Conservation (phyloP, 208 protist species). For the Lotmaria passim region DNA sequence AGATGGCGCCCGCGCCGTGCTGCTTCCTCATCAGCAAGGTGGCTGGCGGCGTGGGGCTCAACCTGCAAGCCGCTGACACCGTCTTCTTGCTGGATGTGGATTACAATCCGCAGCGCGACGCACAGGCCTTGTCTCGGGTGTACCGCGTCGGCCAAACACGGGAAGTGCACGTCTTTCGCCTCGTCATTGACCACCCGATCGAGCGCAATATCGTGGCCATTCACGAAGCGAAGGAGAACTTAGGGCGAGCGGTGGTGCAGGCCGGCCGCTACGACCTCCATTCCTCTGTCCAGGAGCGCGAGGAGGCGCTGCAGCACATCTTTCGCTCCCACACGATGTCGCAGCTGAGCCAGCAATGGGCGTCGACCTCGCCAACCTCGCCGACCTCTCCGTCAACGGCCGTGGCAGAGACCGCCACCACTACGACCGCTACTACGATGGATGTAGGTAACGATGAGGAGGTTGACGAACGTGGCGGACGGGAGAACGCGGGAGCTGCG, state of each 20-base stretch:
- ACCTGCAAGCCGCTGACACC: conserved; percentile 95
- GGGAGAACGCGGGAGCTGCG: neutral
- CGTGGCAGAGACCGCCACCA: no score
- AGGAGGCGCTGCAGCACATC: conserved; percentile 43
- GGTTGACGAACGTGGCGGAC: neutral
- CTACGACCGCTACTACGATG: neutral
- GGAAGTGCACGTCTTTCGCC: conserved; percentile 92
- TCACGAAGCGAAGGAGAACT: conserved; percentile 50
- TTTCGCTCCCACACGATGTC: conserved; percentile 26
- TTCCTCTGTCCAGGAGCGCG: conserved; percentile 45
- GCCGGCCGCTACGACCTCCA: conserved; percentile 51
- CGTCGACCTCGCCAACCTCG: neutral
- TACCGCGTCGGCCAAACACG: conserved; percentile 97
- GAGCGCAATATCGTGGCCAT: conserved; percentile 41
- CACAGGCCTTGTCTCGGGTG: conserved; percentile 95
- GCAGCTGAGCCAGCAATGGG: conserved; percentile 23
- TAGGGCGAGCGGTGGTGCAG: conserved; percentile 52
- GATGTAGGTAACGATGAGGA: neutral
- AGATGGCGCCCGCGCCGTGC: conserved; percentile 15
- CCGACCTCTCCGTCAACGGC: no score
- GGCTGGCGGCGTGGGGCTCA: conserved; percentile 97
- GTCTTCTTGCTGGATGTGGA: conserved; percentile 97
- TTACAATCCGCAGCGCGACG: conserved; percentile 96
- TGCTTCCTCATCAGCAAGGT: conserved; percentile 95
- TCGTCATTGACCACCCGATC: conserved; percentile 70